Conservation (phyloP, 2,329 filamentous ascomycete species). For the Colletotrichum tamarilloi region DNA sequence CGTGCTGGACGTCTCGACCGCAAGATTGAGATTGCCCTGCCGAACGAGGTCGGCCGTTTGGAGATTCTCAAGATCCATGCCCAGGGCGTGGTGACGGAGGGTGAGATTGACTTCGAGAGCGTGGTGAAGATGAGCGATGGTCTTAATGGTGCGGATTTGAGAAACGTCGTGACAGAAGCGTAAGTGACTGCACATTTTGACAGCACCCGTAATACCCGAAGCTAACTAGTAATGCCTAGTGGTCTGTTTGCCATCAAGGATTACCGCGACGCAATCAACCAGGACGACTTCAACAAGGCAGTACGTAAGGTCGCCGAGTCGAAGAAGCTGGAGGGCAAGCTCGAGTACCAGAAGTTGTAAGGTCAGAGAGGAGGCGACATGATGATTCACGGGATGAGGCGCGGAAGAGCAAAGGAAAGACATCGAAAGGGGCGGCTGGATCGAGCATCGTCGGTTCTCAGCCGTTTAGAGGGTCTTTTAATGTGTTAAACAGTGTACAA, state of each 20-base stretch:
- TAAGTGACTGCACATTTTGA: slow-evolving; percentile 63
- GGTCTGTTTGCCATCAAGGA: slow-evolving; percentile 99
- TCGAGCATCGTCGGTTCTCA: slow-evolving; percentile 2
- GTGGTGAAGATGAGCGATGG: slow-evolving; percentile 99
- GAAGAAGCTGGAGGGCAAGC: slow-evolving; percentile 98
- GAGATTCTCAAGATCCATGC: slow-evolving; percentile 99
- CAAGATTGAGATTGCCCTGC: slow-evolving; percentile 97
- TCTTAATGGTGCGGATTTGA: slow-evolving; percentile 95
- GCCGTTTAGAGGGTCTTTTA: slow-evolving; percentile 14
- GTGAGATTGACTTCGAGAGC: slow-evolving; percentile 98
- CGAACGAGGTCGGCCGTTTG: slow-evolving; percentile 94
- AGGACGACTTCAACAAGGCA: slow-evolving; percentile 99
- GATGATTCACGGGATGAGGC: not conserved
- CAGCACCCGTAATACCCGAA: slow-evolving; percentile 19
- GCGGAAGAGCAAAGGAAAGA: slow-evolving; percentile 8
- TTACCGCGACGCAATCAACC: slow-evolving; percentile 94
- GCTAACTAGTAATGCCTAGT: slow-evolving; percentile 57
- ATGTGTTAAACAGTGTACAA: slow-evolving; percentile 35
- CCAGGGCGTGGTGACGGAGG: slow-evolving; percentile 85
- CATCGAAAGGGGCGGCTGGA: slow-evolving; percentile 3
- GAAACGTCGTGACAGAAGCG: slow-evolving; percentile 99
- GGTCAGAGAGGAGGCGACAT: not conserved
- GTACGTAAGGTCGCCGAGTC: slow-evolving; percentile 96
- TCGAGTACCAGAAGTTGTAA: slow-evolving; percentile 95
- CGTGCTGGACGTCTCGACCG: slow-evolving; percentile 93